A percentile compares a stretch with the other conserved stretches of the same genome.
These are phyloP conservation scores for Dipteronia sinensis DNA, from an alignment of 345 rosid species.

Conservation along the genomic window DNA sequence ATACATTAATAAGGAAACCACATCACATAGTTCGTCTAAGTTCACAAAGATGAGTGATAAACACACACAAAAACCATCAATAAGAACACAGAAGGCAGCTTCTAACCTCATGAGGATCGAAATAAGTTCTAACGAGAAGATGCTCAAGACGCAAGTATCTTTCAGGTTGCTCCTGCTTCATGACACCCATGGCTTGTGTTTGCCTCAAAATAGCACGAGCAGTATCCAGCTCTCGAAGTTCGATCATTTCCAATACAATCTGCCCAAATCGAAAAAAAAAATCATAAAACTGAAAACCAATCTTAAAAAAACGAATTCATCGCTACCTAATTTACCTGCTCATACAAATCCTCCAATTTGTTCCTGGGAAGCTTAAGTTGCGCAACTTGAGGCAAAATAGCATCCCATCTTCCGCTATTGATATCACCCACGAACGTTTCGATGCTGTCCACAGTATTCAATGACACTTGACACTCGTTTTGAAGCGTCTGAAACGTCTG, in stretches of 20 bases:
- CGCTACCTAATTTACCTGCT: slow-evolving; percentile 53
- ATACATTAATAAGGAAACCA: not conserved
- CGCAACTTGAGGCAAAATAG: slow-evolving; percentile 87
- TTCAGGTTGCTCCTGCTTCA: slow-evolving; percentile 99
- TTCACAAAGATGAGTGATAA: not conserved
- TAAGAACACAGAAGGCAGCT: not conserved
- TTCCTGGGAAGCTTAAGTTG: slow-evolving; percentile 95
- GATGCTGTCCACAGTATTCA: slow-evolving; percentile 90
- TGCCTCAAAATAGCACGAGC: slow-evolving; percentile 95
- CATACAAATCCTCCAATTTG: slow-evolving; percentile 87
- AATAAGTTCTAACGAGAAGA: slow-evolving; percentile 91
- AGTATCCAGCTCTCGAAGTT: slow-evolving; percentile 91
- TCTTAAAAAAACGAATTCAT: not conserved
- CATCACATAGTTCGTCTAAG: not conserved
- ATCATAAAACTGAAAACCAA: not conserved
- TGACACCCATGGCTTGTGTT: slow-evolving; percentile 98
- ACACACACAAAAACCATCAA: not conserved
- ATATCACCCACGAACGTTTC: slow-evolving; percentile 92
- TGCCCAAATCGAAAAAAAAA: slow-evolving; percentile 31
- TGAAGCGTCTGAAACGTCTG: slow-evolving; percentile 95
- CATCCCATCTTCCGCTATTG: slow-evolving; percentile 93
- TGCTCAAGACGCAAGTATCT: slow-evolving; percentile 94
- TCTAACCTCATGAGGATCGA: slow-evolving; percentile 92
- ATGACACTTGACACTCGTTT: slow-evolving; percentile 92
- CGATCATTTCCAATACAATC: slow-evolving; percentile 98